Base-by-base conservation (phyloP, 1,284 basidiomycete species). In the Volvariella surrecta region DNA sequence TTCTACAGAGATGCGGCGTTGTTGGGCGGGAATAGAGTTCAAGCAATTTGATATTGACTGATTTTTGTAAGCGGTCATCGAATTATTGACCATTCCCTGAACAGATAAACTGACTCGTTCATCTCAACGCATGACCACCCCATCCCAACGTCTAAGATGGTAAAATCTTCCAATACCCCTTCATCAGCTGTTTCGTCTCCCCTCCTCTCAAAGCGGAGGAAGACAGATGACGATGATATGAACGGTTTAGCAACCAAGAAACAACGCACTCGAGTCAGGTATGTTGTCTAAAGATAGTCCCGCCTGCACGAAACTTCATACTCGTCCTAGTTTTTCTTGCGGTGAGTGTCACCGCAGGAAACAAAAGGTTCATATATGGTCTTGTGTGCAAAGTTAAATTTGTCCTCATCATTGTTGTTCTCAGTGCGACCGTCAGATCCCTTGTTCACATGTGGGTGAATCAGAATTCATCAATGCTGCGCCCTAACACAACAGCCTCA, bases 341-440 rank as follows among this genome's bases (percentile, higher is more conserved):
- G 84, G 85, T 28, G 85, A 89, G 64, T 89, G 86, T 50, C 86
- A 89, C 66, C 76, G 85, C 20, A 70, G 85, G 47, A 89, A 89
- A 58, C 85, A 89, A 62, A 88, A 88, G 74, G 85, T 83, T 3
- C 13, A 39, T 32, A 34, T 35, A 38, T 40, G 30, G 37, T 21
- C 44, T 32, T 44, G 43, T 46, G 38, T 47, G 45, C 44, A 47
- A n/a, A n/a, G n/a, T n/a, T n/a, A n/a, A n/a, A n/a, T n/a, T n/a
- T n/a, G n/a, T n/a, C n/a, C n/a, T 54, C 58, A 53, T 51, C 54
- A 45, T 49, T 32, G 32, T 52, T 40, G 44, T 37, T 44, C 49
- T 28, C 53, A 88, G 85, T 88, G 84, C 59, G 82, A 88, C 61
- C 76, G 84, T 48, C 85, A 88, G 64, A 63, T 82, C 45, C 85